A percentile compares a stretch with the other conserved stretches of the same genome.
Conservation (phyloP, 305 asterid species). For the Andrographis paniculata region DNA sequence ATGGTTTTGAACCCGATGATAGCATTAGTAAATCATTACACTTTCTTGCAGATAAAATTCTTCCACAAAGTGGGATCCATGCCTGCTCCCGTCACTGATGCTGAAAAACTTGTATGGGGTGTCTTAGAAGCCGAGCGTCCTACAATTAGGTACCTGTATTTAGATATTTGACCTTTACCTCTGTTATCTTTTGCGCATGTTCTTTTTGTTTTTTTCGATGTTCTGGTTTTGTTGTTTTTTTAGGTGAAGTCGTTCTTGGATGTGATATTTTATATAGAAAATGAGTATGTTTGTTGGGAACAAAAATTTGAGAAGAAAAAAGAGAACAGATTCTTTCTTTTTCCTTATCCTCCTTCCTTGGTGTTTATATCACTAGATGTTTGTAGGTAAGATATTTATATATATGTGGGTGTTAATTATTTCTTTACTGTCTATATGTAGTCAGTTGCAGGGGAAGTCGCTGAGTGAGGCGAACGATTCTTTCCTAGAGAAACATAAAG, state of each 20-base stretch:
- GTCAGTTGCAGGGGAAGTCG: constrained; percentile 81
- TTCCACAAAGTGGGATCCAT: constrained; percentile 70
- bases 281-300: no score
- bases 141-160: constrained; percentile 47
- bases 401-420: background rate
- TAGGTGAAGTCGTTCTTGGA: background rate
- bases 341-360: background rate
- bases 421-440: constrained; percentile 25
- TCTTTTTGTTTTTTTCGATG: background rate
- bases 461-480: constrained; percentile 64
- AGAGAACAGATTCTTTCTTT: no score
- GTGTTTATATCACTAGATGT: constrained; percentile 5
- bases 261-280: no score
- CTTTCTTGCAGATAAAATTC: constrained; percentile 62
- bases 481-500: constrained; percentile 75
- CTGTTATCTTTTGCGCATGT: background rate
- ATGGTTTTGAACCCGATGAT: no score
- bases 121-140: constrained; percentile 86
- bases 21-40: no score
- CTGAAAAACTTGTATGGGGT: constrained; percentile 74
- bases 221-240: constrained; percentile 4
- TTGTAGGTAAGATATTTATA: constrained; percentile 1
- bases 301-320: no score
- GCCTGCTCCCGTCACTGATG: constrained; percentile 64
- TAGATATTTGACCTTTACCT: background rate